Conservation (phyloP, 345 rosid genomes). For the Eucalyptus regnans region DNA sequence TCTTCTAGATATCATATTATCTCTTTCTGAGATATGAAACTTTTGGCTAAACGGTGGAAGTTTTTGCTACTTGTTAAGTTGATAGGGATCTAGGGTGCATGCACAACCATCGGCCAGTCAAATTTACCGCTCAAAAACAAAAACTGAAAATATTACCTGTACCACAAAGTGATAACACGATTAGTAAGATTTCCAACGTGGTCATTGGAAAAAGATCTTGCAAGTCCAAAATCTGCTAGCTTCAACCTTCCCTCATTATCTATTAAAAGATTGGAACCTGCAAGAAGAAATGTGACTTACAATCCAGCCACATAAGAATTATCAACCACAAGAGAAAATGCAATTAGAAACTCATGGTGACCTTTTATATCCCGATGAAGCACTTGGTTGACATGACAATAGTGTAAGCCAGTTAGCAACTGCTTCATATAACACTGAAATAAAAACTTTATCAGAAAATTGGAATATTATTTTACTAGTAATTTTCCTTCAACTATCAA, state of each 20-base stretch:
- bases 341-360: background rate
- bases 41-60: background rate
- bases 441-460: background rate
- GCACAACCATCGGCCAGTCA: background rate
- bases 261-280: constrained; percentile 96
- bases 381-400: constrained; percentile 90
- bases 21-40: background rate
- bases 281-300: background rate
- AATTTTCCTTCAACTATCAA: background rate
- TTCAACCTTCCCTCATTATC: constrained; percentile 89
- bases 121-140: background rate
- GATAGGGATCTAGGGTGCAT: background rate
- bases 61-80: background rate
- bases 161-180: constrained; percentile 92
- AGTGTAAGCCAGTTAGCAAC: constrained; percentile 91
- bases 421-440: constrained; percentile 93
- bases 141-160: constrained; percentile 38
- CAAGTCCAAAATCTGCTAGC: constrained; percentile 97
- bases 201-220: constrained; percentile 71
- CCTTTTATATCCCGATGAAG: constrained; percentile 99
- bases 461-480: background rate
- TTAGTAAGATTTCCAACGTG: constrained; percentile 71
- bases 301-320: background rate
- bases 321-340: background rate
- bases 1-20: background rate